A percentile compares a stretch with the other conserved stretches of the same genome.
phyloP scores from a whole-genome alignment of 805 yeast species.

The Ogataea zsoltii region DNA sequence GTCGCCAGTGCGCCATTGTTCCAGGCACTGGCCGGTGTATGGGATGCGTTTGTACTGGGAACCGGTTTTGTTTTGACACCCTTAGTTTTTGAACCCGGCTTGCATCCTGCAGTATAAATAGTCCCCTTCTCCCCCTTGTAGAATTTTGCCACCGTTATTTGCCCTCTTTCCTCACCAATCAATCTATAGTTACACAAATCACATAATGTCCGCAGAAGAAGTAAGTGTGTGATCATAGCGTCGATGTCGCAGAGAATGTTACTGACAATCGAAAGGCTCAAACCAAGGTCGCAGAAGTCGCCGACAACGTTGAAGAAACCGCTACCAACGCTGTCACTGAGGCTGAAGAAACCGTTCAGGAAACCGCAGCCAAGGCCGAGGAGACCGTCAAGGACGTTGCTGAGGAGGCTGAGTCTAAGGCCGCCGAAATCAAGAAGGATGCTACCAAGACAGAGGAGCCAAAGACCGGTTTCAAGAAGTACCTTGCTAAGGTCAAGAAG shows the following conservation, averaged over 20 bases:
- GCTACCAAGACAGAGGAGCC: slow-evolving; percentile 23
- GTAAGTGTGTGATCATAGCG: slow-evolving; percentile 6
- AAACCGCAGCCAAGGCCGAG: slow-evolving; percentile 10
- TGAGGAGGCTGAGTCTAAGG: slow-evolving; percentile 12
- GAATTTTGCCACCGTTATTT: not conserved
- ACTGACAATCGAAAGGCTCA: slow-evolving; percentile 6
- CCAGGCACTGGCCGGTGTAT: slow-evolving; percentile 1
- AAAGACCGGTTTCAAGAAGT: slow-evolving; percentile 30
- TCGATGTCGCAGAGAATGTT: too few relatives aligned
- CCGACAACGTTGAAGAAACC: slow-evolving; percentile 5
- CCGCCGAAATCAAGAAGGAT: slow-evolving; percentile 13
- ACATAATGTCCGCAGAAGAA: slow-evolving; percentile 22
- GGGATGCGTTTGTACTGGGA: slow-evolving; percentile 6
- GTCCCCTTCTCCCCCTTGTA: slow-evolving; percentile 1
- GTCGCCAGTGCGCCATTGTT: slow-evolving; percentile 4
- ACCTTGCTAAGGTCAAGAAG: slow-evolving; percentile 32
- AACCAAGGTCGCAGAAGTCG: slow-evolving; percentile 13
- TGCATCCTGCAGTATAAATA: slow-evolving; percentile 3
- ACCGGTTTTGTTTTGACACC: slow-evolving; percentile 3
- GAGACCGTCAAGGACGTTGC: slow-evolving; percentile 9
- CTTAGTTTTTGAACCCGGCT: not conserved
- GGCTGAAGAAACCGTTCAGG: slow-evolving; percentile 11
- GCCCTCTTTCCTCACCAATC: not conserved
- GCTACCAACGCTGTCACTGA: slow-evolving; percentile 13
- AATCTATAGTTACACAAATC: not conserved